Percentiles rank a stretch among this genome's conserved stretches.
Evolutionary conservation across 192 early-diverging fungal species (phyloP).

Genomic region (Entrophospora sp.): DNA sequence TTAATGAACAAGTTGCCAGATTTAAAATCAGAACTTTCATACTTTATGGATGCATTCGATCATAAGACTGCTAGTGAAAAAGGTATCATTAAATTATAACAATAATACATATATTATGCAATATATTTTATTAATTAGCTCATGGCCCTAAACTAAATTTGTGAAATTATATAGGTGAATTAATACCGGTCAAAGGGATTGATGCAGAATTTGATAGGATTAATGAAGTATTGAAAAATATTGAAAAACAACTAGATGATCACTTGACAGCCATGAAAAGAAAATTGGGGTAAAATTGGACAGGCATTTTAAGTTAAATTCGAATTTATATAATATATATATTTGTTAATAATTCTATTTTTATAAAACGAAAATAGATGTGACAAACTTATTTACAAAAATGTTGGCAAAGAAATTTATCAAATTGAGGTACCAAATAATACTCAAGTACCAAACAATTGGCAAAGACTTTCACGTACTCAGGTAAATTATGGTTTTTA

Average conservation of each 20-base stretch:
- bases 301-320: no score
- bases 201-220: constrained; percentile 77
- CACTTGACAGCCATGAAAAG: constrained; percentile 59
- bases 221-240: constrained; percentile 37
- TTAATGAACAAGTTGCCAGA: constrained; percentile 45
- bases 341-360: background rate
- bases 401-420: constrained; percentile 93
- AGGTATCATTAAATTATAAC: constrained; percentile 30
- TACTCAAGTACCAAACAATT: constrained; percentile 67
- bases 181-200: constrained; percentile 61
- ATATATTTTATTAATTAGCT: background rate
- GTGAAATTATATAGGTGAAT: background rate
- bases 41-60: constrained; percentile 72
- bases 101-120: background rate
- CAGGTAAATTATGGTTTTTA: constrained; percentile 49
- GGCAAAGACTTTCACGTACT: constrained; percentile 71
- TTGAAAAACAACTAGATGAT: constrained; percentile 59
- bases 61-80: constrained; percentile 45
- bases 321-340: no score
- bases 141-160: no score
- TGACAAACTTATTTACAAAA: constrained; percentile 66
- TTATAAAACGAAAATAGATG: constrained; percentile 25
- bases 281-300: constrained; percentile 54
- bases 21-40: constrained; percentile 53
- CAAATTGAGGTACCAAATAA: constrained; percentile 81